Evolutionary conservation across 176 grass and related monocot species (phyloP).

Genomic region (Tillandsia fasciculata): DNA sequence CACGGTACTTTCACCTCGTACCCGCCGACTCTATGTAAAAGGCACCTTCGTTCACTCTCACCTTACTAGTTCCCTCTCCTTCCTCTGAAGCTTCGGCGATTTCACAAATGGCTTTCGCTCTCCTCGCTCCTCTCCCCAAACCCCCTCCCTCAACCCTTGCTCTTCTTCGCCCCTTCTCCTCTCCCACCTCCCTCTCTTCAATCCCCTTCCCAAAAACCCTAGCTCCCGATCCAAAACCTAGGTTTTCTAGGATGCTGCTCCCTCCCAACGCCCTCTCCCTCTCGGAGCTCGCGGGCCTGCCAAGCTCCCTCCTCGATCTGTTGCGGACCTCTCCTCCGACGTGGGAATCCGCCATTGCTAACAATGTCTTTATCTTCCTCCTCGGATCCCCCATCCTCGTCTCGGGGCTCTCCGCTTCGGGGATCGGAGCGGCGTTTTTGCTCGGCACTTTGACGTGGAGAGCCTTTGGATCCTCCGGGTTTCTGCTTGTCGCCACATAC

Average conservation of each 20-base stretch:
- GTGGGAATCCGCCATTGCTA: conserved; percentile 44
- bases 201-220: background rate
- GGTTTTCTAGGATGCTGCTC: conserved; percentile 7
- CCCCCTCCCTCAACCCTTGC: background rate
- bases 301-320: conserved; percentile 31
- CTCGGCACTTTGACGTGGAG: conserved; percentile 72
- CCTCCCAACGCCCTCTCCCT: conserved; percentile 18
- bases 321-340: conserved; percentile 50
- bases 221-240: background rate
- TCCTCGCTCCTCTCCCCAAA: conserved; percentile 27
- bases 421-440: conserved; percentile 52
- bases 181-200: background rate
- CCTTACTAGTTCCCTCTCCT: too few species aligned
- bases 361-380: conserved; percentile 61
- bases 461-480: conserved; percentile 45
- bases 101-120: conserved; percentile 39
- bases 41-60: too few species aligned
- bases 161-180: conserved; percentile 9
- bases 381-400: conserved; percentile 50
- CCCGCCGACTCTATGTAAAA: too few species aligned
- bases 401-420: conserved; percentile 63
- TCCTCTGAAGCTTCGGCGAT: background rate
- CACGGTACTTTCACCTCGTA: too few species aligned
- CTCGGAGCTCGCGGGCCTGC: conserved; percentile 21
- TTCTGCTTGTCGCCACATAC: conserved; percentile 59